phyloP scores from a whole-genome alignment of 2,329 filamentous ascomycete genomes.

The Hymenoscyphus fraxineus region DNA sequence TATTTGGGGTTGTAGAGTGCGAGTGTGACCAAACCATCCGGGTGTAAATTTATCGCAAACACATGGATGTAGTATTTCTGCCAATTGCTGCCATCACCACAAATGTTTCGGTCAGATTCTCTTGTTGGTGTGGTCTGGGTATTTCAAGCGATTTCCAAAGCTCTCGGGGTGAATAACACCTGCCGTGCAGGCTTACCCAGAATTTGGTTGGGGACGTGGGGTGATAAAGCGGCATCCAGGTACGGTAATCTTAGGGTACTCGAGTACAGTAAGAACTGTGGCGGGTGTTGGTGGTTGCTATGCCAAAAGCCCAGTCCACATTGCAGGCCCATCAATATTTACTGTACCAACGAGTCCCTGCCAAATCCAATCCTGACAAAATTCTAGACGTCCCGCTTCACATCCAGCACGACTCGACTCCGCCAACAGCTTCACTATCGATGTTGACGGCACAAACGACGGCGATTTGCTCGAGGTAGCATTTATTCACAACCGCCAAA shows the following conservation, averaged over 20 bases:
- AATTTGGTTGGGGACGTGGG: background rate
- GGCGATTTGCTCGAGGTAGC: conserved; percentile 6
- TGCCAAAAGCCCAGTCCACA: background rate
- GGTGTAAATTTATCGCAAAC: conserved; percentile 3
- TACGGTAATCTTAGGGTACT: background rate
- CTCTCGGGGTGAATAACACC: background rate
- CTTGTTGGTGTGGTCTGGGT: background rate
- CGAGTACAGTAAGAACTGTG: too few relatives aligned
- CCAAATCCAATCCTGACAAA: conserved; percentile 1
- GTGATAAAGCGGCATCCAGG: background rate
- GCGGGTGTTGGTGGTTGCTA: conserved; percentile 1
- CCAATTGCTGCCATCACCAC: background rate
- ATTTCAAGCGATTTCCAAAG: background rate
- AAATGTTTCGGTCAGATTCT: background rate
- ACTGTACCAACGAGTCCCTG: background rate
- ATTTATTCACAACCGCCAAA: background rate
- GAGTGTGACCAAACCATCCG: background rate
- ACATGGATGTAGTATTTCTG: conserved; percentile 4
- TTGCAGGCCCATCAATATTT: conserved; percentile 4
- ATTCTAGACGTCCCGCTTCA: background rate
- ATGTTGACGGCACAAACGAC: conserved; percentile 3
- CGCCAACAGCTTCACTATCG: conserved; percentile 3
- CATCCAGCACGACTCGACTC: background rate
- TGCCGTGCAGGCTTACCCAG: background rate
- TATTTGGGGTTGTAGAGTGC: background rate